A percentile compares a stretch with the other conserved stretches of the same genome.
Evolutionary conservation across 768 basidiomycete species (phyloP).

Genomic region (Pholiota microspora): DNA sequence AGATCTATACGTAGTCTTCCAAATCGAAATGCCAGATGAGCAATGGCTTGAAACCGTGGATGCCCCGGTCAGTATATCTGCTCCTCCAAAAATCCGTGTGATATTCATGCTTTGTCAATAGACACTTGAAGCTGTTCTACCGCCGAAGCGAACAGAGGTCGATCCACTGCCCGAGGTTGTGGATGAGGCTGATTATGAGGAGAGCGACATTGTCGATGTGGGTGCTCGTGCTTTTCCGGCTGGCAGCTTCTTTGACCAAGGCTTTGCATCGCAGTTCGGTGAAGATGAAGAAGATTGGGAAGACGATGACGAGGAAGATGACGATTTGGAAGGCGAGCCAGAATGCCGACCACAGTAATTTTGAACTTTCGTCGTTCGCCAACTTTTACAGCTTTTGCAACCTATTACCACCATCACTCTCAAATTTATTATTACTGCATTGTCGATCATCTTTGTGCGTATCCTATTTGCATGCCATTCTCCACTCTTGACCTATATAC

Average conservation of each 20-base stretch:
- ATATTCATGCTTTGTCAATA: conserved; percentile 26
- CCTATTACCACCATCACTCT: neutral
- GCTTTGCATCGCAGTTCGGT: conserved; percentile 68
- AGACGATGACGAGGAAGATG: conserved; percentile 69
- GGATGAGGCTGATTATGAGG: conserved; percentile 70
- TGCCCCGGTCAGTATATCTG: conserved; percentile 38
- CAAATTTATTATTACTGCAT: neutral
- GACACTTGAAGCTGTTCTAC: conserved; percentile 66
- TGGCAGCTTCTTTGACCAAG: conserved; percentile 78
- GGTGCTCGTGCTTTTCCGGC: conserved; percentile 76
- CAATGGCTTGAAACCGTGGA: conserved; percentile 75
- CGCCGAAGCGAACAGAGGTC: conserved; percentile 73
- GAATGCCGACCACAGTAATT: conserved; percentile 62
- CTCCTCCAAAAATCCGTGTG: too few relatives aligned
- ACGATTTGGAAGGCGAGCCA: conserved; percentile 51
- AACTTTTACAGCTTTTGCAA: neutral
- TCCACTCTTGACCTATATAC: conserved; percentile 3
- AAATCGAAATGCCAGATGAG: conserved; percentile 84
- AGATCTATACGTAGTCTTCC: conserved; percentile 78
- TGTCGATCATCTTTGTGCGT: neutral
- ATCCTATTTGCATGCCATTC: neutral
- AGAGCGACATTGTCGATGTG: conserved; percentile 80
- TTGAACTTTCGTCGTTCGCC: neutral
- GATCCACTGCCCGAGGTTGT: conserved; percentile 71
- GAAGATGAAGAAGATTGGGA: conserved; percentile 71